These are phyloP conservation scores for Globisporangium carolinianum DNA, from an alignment of 352 stramenopile genomes.

Conservation along the genomic window DNA sequence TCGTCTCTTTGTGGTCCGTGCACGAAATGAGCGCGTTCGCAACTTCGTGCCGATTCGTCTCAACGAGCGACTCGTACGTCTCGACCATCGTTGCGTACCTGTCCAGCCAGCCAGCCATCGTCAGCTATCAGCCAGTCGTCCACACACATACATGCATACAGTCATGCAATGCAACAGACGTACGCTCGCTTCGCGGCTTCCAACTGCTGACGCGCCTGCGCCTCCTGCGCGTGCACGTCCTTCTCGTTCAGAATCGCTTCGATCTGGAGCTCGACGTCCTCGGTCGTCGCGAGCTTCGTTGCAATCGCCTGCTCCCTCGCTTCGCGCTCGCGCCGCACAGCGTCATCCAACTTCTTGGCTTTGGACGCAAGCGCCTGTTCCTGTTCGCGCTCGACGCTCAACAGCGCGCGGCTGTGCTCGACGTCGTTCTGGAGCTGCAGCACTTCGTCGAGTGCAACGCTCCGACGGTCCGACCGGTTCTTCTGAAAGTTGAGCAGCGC, in stretches of 20 bases:
- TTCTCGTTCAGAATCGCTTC: slow-evolving; percentile 57
- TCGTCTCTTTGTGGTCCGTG: slow-evolving; percentile 56
- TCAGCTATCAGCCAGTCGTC: not conserved
- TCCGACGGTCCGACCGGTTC: slow-evolving; percentile 45
- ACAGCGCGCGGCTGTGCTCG: slow-evolving; percentile 37
- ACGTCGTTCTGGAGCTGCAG: slow-evolving; percentile 50
- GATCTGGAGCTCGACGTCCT: slow-evolving; percentile 72
- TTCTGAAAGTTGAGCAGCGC: slow-evolving; percentile 55
- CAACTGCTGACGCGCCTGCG: slow-evolving; percentile 29
- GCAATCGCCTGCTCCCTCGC: slow-evolving; percentile 28
- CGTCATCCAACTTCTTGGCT: slow-evolving; percentile 51
- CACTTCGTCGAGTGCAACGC: slow-evolving; percentile 49
- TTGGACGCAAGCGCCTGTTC: slow-evolving; percentile 38
- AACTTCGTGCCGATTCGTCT: slow-evolving; percentile 57
- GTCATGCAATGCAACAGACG: slow-evolving; percentile 8
- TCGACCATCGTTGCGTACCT: slow-evolving; percentile 47
- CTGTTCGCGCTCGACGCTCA: slow-evolving; percentile 44
- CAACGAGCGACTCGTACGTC: slow-evolving; percentile 36
- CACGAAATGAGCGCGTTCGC: slow-evolving; percentile 56
- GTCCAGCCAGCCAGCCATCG: slow-evolving; percentile 6
- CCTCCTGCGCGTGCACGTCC: slow-evolving; percentile 39
- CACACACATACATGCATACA: not conserved
- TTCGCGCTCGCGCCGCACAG: slow-evolving; percentile 47
- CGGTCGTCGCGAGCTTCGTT: slow-evolving; percentile 39
- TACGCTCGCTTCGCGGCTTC: slow-evolving; percentile 50